These are phyloP conservation scores for Babesia bovis DNA, from an alignment of 169 alveolate species.

Conservation along the genomic window DNA sequence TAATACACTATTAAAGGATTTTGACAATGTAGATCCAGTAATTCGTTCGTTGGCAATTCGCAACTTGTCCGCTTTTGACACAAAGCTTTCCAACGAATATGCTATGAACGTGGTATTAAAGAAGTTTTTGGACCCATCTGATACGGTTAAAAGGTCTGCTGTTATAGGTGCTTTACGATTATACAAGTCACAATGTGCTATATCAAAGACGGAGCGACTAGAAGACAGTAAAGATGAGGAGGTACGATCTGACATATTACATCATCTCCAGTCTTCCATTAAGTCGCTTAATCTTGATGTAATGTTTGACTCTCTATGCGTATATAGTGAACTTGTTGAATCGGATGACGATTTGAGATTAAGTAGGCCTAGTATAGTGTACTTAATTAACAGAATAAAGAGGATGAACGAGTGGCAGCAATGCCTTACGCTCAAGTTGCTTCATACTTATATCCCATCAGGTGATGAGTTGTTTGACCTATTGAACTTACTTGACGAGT, in stretches of 20 bases:
- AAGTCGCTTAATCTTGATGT: slow-evolving; percentile 56
- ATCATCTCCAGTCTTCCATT: slow-evolving; percentile 37
- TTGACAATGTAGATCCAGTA: slow-evolving; percentile 94
- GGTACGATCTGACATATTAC: slow-evolving; percentile 14
- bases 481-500: slow-evolving; percentile 94
- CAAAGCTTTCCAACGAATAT: slow-evolving; percentile 72
- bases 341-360: slow-evolving; percentile 23
- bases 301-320: slow-evolving; percentile 61
- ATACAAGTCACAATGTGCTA: slow-evolving; percentile 43
- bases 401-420: slow-evolving; percentile 97
- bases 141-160: slow-evolving; percentile 61
- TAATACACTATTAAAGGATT: slow-evolving; percentile 95
- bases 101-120: slow-evolving; percentile 39
- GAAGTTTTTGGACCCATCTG: slow-evolving; percentile 59
- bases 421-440: slow-evolving; percentile 88
- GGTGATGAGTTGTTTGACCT: slow-evolving; percentile 95
- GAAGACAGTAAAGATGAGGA: slow-evolving; percentile 8
- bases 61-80: slow-evolving; percentile 91
- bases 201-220: slow-evolving; percentile 6
- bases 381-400: slow-evolving; percentile 50
- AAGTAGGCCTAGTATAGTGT: slow-evolving; percentile 36
- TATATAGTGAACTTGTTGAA: slow-evolving; percentile 37
- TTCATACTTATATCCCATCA: slow-evolving; percentile 88
- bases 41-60: slow-evolving; percentile 97
- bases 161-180: slow-evolving; percentile 55